Conservation (phyloP, 2,329 filamentous ascomycete genomes). For the Colletotrichum plurivorum region DNA sequence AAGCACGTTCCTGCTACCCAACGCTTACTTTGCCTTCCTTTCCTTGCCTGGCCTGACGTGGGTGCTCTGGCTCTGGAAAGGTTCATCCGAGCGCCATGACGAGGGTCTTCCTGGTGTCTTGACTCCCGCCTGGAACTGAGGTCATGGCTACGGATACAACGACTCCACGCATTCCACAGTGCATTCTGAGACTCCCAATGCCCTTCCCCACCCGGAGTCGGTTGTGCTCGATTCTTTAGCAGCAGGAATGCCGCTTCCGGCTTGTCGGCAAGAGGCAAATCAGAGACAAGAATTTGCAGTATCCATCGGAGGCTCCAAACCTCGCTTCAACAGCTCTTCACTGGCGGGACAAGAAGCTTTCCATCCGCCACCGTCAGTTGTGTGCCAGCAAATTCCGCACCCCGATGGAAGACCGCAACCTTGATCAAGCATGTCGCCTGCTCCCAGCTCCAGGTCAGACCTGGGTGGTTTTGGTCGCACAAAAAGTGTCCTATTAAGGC, state of each 20-base stretch:
- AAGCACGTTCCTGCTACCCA: too few relatives aligned
- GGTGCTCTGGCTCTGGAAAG: constrained; percentile 7
- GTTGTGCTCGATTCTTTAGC: constrained; percentile 8
- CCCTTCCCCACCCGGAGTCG: constrained; percentile 8
- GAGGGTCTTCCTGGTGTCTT: constrained; percentile 31
- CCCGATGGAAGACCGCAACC: background rate
- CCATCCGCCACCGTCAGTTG: background rate
- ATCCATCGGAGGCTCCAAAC: constrained; percentile 8
- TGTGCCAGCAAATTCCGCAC: background rate
- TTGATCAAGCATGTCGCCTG: constrained; percentile 28
- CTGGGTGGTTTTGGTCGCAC: constrained; percentile 13
- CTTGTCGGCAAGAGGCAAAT: constrained; percentile 15
- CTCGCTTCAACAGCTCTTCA: constrained; percentile 18
- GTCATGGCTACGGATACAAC: constrained; percentile 34
- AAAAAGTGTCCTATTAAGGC: constrained; percentile 25
- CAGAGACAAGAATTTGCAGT: constrained; percentile 23
- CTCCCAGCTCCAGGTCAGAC: constrained; percentile 1
- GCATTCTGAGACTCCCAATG: background rate
- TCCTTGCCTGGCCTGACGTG: background rate
- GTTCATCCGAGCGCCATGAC: constrained; percentile 37
- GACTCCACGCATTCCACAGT: constrained; percentile 26
- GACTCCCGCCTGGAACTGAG: constrained; percentile 30
- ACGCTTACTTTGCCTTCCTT: too few relatives aligned
- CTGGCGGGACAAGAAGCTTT: background rate
- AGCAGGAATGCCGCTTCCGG: constrained; percentile 8